Evolutionary conservation across 306 rosid species (phyloP).

Genomic region (Dryas alaskensis): DNA sequence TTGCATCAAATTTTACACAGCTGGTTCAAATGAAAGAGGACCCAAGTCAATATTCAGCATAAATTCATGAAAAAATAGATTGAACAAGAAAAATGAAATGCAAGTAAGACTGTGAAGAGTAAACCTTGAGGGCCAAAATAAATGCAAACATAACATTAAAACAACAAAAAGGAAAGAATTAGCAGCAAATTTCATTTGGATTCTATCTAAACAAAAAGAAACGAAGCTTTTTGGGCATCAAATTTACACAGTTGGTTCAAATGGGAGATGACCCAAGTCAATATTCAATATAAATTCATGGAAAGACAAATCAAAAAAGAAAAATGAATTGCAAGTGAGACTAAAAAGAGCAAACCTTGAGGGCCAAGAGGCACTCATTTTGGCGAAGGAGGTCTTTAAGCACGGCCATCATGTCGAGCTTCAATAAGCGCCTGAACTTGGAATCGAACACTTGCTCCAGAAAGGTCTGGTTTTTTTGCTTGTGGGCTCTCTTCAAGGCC

Average conservation of each 20-base stretch:
- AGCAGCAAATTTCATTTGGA: neutral
- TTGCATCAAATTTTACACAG: neutral
- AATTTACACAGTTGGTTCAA: neutral
- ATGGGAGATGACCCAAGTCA: neutral
- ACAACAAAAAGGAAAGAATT: neutral
- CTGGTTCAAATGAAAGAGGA: neutral
- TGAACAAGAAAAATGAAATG: neutral
- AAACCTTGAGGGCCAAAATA: conserved; percentile 51
- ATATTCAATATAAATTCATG: neutral
- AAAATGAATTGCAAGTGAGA: neutral
- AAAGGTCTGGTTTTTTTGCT: conserved; percentile 15
- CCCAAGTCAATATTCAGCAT: neutral
- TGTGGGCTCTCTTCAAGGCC: conserved; percentile 41
- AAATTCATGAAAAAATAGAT: neutral
- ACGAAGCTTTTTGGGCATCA: neutral
- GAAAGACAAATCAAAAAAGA: neutral
- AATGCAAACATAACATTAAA: no score
- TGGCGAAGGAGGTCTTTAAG: conserved; percentile 54
- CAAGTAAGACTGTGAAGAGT: neutral
- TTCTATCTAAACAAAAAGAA: neutral
- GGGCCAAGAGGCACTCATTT: conserved; percentile 49
- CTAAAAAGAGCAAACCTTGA: conserved; percentile 35
- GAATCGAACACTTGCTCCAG: conserved; percentile 33
- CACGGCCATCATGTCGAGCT: conserved; percentile 53
- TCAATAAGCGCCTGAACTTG: conserved; percentile 43